phyloP scores from a whole-genome alignment of 2,329 filamentous ascomycete species.

The Curvularia verruculosa region DNA sequence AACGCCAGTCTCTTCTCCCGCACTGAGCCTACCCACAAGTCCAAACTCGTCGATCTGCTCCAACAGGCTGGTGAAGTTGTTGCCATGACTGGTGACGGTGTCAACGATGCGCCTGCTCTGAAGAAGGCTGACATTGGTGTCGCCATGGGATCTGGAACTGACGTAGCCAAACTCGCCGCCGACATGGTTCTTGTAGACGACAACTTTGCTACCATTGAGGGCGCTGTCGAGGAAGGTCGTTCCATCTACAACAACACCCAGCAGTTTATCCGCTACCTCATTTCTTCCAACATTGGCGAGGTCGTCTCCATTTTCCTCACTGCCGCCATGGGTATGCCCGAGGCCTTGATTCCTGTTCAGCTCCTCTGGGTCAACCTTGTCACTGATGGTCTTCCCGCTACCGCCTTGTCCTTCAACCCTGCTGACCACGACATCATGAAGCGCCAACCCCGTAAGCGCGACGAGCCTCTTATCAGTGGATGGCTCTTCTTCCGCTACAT shows the following conservation, averaged over 20 bases:
- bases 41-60: conserved; percentile 94
- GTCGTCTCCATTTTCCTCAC: conserved; percentile 99
- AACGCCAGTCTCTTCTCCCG: conserved; percentile 91
- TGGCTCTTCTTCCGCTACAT: conserved; percentile 99
- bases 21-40: conserved; percentile 95
- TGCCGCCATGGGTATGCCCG: conserved; percentile 94
- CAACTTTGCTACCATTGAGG: conserved; percentile 97
- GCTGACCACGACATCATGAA: conserved; percentile 99
- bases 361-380: conserved; percentile 98
- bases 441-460: conserved; percentile 85
- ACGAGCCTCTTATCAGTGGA: conserved; percentile 88
- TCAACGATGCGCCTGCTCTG: conserved; percentile 95
- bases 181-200: conserved; percentile 99
- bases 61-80: conserved; percentile 93
- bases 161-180: conserved; percentile 93
- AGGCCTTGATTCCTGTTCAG: conserved; percentile 95
- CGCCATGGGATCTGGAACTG: conserved; percentile 97
- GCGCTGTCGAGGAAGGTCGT: conserved; percentile 94
- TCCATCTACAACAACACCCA: conserved; percentile 99
- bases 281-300: conserved; percentile 98
- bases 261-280: conserved; percentile 98
- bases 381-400: conserved; percentile 94
- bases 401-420: conserved; percentile 96
- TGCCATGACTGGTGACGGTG: conserved; percentile 98
- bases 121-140: conserved; percentile 99